phyloP scores from a whole-genome alignment of 2,329 filamentous ascomycete genomes.

The Cordyceps cicadae region DNA sequence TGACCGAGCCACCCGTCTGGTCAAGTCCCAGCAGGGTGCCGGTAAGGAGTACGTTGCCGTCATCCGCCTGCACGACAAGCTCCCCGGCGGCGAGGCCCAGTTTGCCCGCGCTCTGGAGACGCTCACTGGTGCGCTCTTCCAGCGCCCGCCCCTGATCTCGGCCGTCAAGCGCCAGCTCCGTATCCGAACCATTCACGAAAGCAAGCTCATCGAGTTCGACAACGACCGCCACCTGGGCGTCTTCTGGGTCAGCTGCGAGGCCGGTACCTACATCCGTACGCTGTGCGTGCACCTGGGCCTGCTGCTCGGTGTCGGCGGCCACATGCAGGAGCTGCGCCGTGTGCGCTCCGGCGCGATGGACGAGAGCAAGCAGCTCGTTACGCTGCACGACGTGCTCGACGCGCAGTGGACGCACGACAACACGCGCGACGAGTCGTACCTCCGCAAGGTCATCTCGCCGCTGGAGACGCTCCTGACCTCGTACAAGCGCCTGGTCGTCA shows the following conservation, averaged over 20 bases:
- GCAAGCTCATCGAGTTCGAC: constrained; percentile 94
- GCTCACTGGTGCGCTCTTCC: constrained; percentile 89
- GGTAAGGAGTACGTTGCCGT: constrained; percentile 99
- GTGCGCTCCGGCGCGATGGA: constrained; percentile 93
- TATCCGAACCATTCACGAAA: constrained; percentile 96
- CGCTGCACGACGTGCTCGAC: constrained; percentile 78
- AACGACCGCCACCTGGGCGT: constrained; percentile 95
- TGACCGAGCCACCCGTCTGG: constrained; percentile 91
- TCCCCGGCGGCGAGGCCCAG: constrained; percentile 86
- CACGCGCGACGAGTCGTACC: constrained; percentile 85
- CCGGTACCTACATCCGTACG: constrained; percentile 94
- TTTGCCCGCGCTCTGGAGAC: constrained; percentile 92
- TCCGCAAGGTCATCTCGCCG: constrained; percentile 84
- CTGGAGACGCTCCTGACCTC: constrained; percentile 84
- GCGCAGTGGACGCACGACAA: constrained; percentile 97
- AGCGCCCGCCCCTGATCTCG: constrained; percentile 87
- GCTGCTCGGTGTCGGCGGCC: constrained; percentile 71
- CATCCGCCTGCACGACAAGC: constrained; percentile 88
- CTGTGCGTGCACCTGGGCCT: constrained; percentile 88
- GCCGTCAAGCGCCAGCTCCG: constrained; percentile 98
- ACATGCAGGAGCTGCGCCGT: constrained; percentile 97
- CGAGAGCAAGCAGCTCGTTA: constrained; percentile 81
- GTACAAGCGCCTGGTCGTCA: constrained; percentile 97
- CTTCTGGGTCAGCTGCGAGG: constrained; percentile 99
- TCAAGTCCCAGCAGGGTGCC: constrained; percentile 97